Conservation (phyloP, 2,329 filamentous ascomycete genomes). For the Nakataea oryzae region DNA sequence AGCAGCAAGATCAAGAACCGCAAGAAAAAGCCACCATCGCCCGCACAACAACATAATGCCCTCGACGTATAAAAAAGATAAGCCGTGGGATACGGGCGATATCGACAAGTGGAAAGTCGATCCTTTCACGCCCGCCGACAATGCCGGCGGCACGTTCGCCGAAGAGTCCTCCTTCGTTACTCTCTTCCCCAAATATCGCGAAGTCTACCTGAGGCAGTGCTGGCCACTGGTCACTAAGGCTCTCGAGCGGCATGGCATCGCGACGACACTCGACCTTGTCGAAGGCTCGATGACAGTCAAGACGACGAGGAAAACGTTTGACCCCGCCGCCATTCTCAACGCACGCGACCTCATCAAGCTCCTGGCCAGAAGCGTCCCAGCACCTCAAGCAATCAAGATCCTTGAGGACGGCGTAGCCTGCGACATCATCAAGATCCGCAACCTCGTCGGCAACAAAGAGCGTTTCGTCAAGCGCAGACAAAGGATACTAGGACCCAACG, state of each 20-base stretch:
- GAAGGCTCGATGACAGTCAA: slow-evolving; percentile 96
- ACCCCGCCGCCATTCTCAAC: slow-evolving; percentile 87
- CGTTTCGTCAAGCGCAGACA: slow-evolving; percentile 92
- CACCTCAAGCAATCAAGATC: slow-evolving; percentile 88
- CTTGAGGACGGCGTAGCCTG: slow-evolving; percentile 84
- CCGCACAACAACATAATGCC: slow-evolving; percentile 48
- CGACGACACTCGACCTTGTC: slow-evolving; percentile 85
- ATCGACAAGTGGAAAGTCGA: slow-evolving; percentile 97
- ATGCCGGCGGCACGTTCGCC: slow-evolving; percentile 72
- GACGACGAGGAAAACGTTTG: slow-evolving; percentile 83
- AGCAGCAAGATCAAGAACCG: background rate
- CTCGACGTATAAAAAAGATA: slow-evolving; percentile 79
- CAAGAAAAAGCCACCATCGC: background rate
- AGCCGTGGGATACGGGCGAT: slow-evolving; percentile 93
- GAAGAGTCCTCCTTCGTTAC: slow-evolving; percentile 87
- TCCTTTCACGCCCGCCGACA: slow-evolving; percentile 76
- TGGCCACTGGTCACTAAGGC: slow-evolving; percentile 87
- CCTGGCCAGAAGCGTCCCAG: slow-evolving; percentile 81
- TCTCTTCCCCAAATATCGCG: slow-evolving; percentile 92
- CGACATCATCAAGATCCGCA: slow-evolving; percentile 94
- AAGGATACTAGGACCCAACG: slow-evolving; percentile 82
- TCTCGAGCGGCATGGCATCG: slow-evolving; percentile 79
- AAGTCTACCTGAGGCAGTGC: slow-evolving; percentile 82
- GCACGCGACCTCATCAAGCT: slow-evolving; percentile 91
- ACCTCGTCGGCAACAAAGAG: slow-evolving; percentile 84